Conservation (phyloP, 1,284 basidiomycete genomes). For the Trametes versicolor region DNA sequence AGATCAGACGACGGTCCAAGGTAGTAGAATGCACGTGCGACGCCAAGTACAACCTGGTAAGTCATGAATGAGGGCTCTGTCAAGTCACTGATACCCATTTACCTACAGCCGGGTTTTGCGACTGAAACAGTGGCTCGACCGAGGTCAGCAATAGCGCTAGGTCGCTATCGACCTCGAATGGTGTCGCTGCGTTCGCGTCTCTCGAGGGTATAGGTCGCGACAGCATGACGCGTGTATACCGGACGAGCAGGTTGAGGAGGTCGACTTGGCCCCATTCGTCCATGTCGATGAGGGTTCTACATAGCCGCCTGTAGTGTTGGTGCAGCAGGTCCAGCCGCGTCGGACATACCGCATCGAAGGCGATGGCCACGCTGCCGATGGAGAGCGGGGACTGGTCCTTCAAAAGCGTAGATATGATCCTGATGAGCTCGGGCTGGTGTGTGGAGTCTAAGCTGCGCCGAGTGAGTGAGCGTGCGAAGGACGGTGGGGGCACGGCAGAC, state of each 20-base stretch:
- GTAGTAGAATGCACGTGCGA: constrained; percentile 79
- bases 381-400: constrained; percentile 89
- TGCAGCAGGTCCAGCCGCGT: constrained; percentile 90
- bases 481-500: constrained; percentile 41
- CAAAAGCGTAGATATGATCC: constrained; percentile 80
- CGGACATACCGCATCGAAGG: constrained; percentile 88
- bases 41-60: constrained; percentile 78
- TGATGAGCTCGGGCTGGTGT: constrained; percentile 78
- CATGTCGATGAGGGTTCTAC: constrained; percentile 85
- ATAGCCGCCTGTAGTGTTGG: constrained; percentile 87
- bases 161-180: constrained; percentile 75
- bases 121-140: constrained; percentile 82
- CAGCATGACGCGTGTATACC: constrained; percentile 90
- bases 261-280: constrained; percentile 97
- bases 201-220: constrained; percentile 65
- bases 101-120: constrained; percentile 85
- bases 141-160: constrained; percentile 80
- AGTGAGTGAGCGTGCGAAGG: constrained; percentile 9
- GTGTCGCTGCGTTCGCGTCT: constrained; percentile 42
- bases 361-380: constrained; percentile 86
- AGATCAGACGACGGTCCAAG: constrained; percentile 68
- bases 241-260: constrained; percentile 79
- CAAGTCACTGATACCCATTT: background rate
- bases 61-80: constrained; percentile 9
- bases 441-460: constrained; percentile 73